Evolutionary conservation across 148 eudicot genomes (phyloP).

Genomic region (Selenicereus undatus): DNA sequence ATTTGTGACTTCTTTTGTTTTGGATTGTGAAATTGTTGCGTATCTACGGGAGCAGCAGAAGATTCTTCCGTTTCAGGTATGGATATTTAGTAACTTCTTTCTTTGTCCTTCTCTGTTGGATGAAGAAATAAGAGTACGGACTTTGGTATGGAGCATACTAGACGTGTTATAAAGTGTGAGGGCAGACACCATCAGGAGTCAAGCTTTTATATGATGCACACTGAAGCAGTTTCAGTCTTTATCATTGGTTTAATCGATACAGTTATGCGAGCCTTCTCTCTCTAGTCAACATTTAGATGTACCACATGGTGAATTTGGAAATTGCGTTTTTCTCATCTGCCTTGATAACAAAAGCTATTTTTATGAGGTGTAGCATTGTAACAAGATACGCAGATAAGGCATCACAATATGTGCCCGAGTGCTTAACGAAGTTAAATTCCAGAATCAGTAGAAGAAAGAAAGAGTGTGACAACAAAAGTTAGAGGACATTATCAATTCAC

Average conservation of each 20-base stretch:
- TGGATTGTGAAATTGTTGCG: constrained; percentile 95
- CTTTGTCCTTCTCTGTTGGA: not conserved
- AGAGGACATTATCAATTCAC: not conserved
- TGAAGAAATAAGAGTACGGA: not conserved
- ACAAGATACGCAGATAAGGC: not conserved
- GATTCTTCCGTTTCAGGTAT: constrained; percentile 92
- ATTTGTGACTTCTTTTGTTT: constrained; percentile 66
- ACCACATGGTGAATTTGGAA: not conserved
- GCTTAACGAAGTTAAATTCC: not conserved
- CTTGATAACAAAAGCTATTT: not conserved
- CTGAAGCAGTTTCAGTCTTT: not conserved
- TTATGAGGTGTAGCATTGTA: too few species aligned
- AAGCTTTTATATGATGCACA: not conserved
- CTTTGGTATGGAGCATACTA: not conserved
- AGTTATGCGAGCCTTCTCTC: not conserved
- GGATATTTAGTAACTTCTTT: not conserved
- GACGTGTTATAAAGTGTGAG: not conserved
- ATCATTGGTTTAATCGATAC: not conserved
- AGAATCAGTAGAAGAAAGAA: not conserved
- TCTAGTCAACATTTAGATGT: not conserved
- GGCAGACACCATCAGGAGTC: not conserved
- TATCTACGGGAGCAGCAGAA: constrained; percentile 79
- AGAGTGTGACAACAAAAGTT: not conserved
- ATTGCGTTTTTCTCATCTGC: not conserved
- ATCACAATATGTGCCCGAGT: not conserved